Percentiles rank a stretch among this genome's conserved stretches.
Evolutionary conservation across 495 filamentous ascomycete genomes (phyloP).

Genomic region (Aspergillus hancockii): DNA sequence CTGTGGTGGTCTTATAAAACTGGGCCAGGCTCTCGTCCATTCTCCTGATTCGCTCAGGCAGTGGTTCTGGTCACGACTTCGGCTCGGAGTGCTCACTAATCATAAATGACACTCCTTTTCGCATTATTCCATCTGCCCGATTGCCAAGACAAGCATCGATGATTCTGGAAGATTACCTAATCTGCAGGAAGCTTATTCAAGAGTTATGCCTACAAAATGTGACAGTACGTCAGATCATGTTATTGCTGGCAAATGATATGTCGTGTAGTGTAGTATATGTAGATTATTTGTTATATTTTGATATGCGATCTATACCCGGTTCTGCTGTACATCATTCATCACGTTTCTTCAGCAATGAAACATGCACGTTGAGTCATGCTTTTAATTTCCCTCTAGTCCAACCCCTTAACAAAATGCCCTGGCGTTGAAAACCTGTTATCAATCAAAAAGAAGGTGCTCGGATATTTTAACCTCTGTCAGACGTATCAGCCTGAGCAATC

Average conservation of each 20-base stretch:
- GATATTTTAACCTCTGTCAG: background rate
- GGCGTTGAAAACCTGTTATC: background rate
- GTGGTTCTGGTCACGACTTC: background rate
- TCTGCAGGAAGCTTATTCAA: background rate
- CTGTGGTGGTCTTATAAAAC: background rate
- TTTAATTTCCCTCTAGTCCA: background rate
- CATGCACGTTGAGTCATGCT: slow-evolving; percentile 1
- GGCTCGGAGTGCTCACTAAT: slow-evolving; percentile 16
- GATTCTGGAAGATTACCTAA: background rate
- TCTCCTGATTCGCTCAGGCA: background rate
- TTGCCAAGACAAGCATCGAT: background rate
- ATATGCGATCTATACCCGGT: background rate
- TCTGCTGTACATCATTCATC: background rate
- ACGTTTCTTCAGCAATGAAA: background rate
- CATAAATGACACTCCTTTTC: background rate
- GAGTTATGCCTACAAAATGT: too few species aligned
- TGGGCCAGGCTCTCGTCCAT: background rate
- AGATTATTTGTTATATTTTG: background rate
- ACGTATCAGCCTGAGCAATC: background rate
- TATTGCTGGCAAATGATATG: too few species aligned
- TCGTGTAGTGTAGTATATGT: too few species aligned
- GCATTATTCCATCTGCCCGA: background rate
- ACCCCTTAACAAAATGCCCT: background rate
- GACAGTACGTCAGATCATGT: too few species aligned
- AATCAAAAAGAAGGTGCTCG: background rate